Percentiles rank a stretch among this genome's conserved stretches.
These are phyloP conservation scores for Ambrosia artemisiifolia DNA, from an alignment of 129 eudicot species.

Conservation along the genomic window DNA sequence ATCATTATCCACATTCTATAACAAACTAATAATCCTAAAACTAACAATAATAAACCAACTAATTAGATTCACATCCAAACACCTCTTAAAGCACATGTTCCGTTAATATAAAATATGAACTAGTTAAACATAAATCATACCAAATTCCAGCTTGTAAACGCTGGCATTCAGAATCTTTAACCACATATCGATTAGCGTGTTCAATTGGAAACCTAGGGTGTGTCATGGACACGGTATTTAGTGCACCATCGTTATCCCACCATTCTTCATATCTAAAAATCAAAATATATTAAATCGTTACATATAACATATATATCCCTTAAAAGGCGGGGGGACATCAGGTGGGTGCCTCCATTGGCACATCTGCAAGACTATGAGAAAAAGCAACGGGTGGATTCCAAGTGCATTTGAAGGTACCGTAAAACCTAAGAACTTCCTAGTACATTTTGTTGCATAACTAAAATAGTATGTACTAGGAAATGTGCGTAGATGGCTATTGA, in stretches of 20 bases:
- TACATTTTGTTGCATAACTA: slow-evolving; percentile 89
- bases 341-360: slow-evolving; percentile 82
- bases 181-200: slow-evolving; percentile 69
- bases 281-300: neutral
- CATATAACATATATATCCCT: slow-evolving; percentile 40
- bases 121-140: slow-evolving; percentile 32
- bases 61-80: neutral
- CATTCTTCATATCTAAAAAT: slow-evolving; percentile 85
- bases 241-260: slow-evolving; percentile 99
- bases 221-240: slow-evolving; percentile 89
- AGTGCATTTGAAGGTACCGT: slow-evolving; percentile 71
- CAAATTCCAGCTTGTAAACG: slow-evolving; percentile 91
- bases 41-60: too few species aligned
- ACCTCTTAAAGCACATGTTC: neutral
- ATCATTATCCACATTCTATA: too few species aligned
- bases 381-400: slow-evolving; percentile 83
- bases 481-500: slow-evolving; percentile 67
- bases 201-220: slow-evolving; percentile 88
- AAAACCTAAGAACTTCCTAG: slow-evolving; percentile 57
- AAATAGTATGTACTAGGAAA: slow-evolving; percentile 92
- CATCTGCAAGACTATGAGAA: slow-evolving; percentile 88
- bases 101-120: neutral
- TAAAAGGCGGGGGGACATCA: slow-evolving; percentile 87
- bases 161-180: slow-evolving; percentile 81
- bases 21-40: too few species aligned